Evolutionary conservation across 2,329 filamentous ascomycete species (phyloP), one percentile per base, ranked within the genome.

Genomic region (Sporothrix inflata): DNA sequence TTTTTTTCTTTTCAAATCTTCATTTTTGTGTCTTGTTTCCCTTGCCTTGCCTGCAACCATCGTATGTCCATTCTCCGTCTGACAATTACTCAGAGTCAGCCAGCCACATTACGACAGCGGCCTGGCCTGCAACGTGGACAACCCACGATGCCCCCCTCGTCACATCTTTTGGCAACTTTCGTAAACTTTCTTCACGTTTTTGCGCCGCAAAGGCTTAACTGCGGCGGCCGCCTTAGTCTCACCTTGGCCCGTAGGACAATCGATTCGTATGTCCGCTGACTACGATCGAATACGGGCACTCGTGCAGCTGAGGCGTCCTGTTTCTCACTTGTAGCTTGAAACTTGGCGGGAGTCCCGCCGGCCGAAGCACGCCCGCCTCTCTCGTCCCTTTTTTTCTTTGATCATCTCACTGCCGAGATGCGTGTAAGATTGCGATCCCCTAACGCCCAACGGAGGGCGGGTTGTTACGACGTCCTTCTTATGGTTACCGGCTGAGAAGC

Each of bases 211-310:
- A 65, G 14, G 60, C 38, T 65, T 45, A 65, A 19, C 12, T 65
- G 38, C 60, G 60, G 14, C 60, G 21, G 38, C 60, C 38, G 55
- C 55, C 55, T 38, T 61, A 30, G 55, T 61, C 34, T 63, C 57
- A 16, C 21, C 34, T 42, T 63, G 34, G 57, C 24, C 40, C 21
- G 16, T 16, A 19, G 57, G 21, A 27, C 60, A 21, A 60, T 60
- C 55, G 30, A 60, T 30, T 21, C 34, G 12, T 53, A 19, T 65
- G 38, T 24, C 60, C 38, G 38, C 60, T 65, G 38, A 45, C 60
- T 19, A 7, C 34, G 6, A 61, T 8, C 12, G n/a, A 45, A 27
- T 19, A 57, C 27, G 53, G 53, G 12, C 53, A 8, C 19, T 57
- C 19, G 30, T 16, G n/a, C n/a, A n/a, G n/a, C n/a, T n/a, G 53